Conservation (phyloP, 225 moss, liverwort and hornwort genomes). For the Straminergon stramineum region DNA sequence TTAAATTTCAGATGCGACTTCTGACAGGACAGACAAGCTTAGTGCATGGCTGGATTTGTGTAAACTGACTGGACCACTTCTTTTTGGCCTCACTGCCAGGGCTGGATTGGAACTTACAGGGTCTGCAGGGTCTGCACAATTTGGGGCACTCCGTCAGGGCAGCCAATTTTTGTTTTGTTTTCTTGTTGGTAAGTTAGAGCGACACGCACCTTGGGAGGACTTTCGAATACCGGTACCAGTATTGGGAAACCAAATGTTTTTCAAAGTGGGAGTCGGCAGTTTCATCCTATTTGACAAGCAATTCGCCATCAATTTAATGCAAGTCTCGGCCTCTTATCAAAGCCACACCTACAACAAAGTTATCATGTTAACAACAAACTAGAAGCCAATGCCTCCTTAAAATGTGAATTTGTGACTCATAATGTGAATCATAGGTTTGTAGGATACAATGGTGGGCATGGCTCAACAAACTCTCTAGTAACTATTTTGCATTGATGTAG, state of each 20-base stretch:
- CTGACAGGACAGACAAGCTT: neutral
- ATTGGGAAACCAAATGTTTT: neutral
- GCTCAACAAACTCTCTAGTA: neutral
- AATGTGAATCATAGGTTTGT: neutral
- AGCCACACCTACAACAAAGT: neutral
- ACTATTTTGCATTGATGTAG: neutral
- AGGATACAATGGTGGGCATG: accelerated
- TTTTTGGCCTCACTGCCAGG: neutral
- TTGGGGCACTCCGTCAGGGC: neutral
- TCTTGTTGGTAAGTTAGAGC: neutral
- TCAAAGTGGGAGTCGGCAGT: neutral
- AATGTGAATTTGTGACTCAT: too few relatives aligned
- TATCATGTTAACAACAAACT: neutral
- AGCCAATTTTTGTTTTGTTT: neutral
- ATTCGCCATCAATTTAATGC: neutral
- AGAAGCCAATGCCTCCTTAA: neutral
- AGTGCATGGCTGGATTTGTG: neutral
- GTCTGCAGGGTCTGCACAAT: neutral
- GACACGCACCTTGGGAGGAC: neutral
- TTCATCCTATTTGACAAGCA: neutral
- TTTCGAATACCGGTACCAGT: neutral
- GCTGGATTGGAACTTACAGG: neutral
- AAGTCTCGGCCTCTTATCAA: neutral
- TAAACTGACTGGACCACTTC: neutral
- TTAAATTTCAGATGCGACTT: neutral